Conservation (phyloP, 805 yeast species). For the Wickerhamiella hasegawae region DNA sequence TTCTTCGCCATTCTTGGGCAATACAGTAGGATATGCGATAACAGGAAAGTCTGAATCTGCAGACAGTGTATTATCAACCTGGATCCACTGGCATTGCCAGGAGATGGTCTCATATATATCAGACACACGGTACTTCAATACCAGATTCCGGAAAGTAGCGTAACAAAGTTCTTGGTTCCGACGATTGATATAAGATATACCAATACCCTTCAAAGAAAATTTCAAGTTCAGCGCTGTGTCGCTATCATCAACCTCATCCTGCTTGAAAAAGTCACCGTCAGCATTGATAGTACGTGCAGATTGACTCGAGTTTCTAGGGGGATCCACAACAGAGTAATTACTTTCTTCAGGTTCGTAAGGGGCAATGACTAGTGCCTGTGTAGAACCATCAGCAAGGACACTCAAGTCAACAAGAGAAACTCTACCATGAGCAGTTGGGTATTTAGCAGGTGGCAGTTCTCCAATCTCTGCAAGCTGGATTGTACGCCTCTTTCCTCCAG, state of each 20-base stretch:
- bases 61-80: conserved; percentile 78
- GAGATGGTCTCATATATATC: conserved; percentile 69
- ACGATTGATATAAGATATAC: conserved; percentile 66
- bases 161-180: conserved; percentile 67
- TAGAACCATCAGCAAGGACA: conserved; percentile 93
- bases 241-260: conserved; percentile 10
- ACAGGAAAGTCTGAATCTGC: conserved; percentile 75
- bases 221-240: conserved; percentile 27
- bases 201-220: conserved; percentile 61
- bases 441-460: conserved; percentile 66
- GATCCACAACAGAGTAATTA: conserved; percentile 38
- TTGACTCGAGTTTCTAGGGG: not conserved
- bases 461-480: conserved; percentile 90
- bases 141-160: conserved; percentile 67
- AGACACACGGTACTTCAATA: conserved; percentile 65
- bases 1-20: conserved; percentile 72
- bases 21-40: conserved; percentile 72
- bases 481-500: conserved; percentile 43
- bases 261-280: conserved; percentile 4
- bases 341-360: conserved; percentile 68
- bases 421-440: conserved; percentile 31
- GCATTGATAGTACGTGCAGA: conserved; percentile 1
- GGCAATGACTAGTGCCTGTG: conserved; percentile 72
- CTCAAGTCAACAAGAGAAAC: conserved; percentile 54
- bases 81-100: conserved; percentile 82